These are phyloP conservation scores for Serendipita sp. DNA, from an alignment of 768 basidiomycete species.

Conservation along the genomic window DNA sequence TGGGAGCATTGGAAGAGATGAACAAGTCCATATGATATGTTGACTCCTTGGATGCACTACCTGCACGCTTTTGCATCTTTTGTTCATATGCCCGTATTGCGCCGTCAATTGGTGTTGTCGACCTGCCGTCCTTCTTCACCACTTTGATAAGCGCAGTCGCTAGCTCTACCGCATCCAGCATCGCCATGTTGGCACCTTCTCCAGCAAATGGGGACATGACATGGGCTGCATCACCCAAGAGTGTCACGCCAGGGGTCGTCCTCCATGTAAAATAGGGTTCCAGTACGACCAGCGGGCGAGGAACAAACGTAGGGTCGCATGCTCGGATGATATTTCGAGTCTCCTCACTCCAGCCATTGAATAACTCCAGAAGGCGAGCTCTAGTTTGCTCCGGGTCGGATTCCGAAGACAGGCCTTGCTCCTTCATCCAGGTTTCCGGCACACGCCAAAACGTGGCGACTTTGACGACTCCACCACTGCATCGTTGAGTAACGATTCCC, in stretches of 20 bases:
- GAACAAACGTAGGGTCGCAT: slow-evolving; percentile 10
- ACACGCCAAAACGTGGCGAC: slow-evolving; percentile 14
- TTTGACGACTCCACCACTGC: slow-evolving; percentile 16
- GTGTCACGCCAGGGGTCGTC: slow-evolving; percentile 10
- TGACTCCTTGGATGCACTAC: not conserved
- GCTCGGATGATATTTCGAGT: slow-evolving; percentile 10
- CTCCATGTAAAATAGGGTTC: slow-evolving; percentile 10
- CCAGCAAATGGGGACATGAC: slow-evolving; percentile 24
- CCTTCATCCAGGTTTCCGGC: slow-evolving; percentile 10
- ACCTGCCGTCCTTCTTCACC: not conserved
- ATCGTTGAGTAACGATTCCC: slow-evolving; percentile 20
- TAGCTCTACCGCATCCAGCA: slow-evolving; percentile 17
- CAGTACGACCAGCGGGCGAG: slow-evolving; percentile 7
- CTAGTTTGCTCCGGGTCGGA: not conserved
- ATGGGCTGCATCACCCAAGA: slow-evolving; percentile 25
- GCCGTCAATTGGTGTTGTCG: not conserved
- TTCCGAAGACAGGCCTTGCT: slow-evolving; percentile 9
- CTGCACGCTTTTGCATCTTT: not conserved
- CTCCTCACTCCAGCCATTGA: slow-evolving; percentile 11
- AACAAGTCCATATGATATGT: not conserved
- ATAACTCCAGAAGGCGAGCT: slow-evolving; percentile 7
- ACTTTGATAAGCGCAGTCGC: not conserved
- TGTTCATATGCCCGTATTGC: not conserved
- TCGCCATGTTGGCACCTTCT: slow-evolving; percentile 23
- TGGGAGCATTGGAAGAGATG: not conserved